phyloP scores from a whole-genome alignment of 2,329 filamentous ascomycete genomes.

The Neurospora sp. region DNA sequence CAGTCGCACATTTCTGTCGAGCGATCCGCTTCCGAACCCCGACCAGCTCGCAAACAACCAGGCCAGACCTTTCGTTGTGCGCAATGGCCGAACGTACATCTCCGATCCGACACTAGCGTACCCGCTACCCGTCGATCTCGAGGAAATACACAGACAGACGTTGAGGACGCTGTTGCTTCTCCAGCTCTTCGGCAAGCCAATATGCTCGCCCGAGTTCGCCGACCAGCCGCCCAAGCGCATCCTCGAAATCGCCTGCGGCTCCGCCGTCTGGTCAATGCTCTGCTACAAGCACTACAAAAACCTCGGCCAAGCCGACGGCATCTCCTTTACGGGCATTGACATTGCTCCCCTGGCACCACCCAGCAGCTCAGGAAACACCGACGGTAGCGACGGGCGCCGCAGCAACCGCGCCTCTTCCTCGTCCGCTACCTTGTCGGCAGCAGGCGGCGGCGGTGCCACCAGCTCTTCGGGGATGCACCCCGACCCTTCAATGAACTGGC shows the following conservation, averaged over 20 bases:
- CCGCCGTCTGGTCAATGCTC: conserved; percentile 81
- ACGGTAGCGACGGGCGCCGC: not conserved
- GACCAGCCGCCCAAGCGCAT: conserved; percentile 65
- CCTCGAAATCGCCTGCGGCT: conserved; percentile 79
- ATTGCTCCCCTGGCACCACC: conserved; percentile 49
- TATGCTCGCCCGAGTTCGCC: conserved; percentile 60
- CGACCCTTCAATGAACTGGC: conserved; percentile 73
- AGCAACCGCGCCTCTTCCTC: conserved; percentile 6
- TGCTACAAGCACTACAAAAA: conserved; percentile 71
- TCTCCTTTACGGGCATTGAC: conserved; percentile 76
- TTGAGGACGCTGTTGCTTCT: conserved; percentile 73
- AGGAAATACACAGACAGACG: conserved; percentile 80
- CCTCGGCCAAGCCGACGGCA: conserved; percentile 51
- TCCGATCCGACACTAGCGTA: conserved; percentile 65
- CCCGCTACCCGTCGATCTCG: conserved; percentile 78
- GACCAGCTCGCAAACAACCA: conserved; percentile 26
- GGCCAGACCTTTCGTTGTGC: conserved; percentile 52
- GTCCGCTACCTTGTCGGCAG: conserved; percentile 5
- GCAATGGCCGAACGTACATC: conserved; percentile 76
- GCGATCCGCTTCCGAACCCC: conserved; percentile 32
- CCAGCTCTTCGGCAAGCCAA: conserved; percentile 69
- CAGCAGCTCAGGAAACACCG: not conserved
- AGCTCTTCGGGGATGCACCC: not conserved
- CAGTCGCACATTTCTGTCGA: conserved; percentile 37
- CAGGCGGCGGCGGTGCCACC: conserved; percentile 28